These are phyloP conservation scores for Extremus antarcticus DNA, from an alignment of 495 filamentous ascomycete genomes.

Conservation along the genomic window DNA sequence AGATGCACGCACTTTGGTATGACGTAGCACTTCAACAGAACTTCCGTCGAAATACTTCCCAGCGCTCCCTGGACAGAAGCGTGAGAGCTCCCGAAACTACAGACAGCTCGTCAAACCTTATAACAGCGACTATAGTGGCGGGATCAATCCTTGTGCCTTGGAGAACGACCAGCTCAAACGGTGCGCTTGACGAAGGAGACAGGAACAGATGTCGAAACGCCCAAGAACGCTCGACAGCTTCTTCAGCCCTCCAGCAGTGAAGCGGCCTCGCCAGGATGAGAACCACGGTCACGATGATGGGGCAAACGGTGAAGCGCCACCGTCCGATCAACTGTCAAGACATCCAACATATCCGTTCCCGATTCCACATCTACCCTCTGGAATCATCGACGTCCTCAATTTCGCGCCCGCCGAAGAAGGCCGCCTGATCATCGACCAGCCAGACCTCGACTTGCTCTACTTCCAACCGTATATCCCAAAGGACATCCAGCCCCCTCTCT, in stretches of 20 bases:
- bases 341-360: slow-evolving; percentile 55
- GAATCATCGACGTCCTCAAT: slow-evolving; percentile 31
- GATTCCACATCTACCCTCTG: slow-evolving; percentile 42
- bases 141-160: too few species aligned
- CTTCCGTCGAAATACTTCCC: too few species aligned
- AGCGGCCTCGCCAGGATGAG: slow-evolving; percentile 20
- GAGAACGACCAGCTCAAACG: background rate
- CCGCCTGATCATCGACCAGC: slow-evolving; percentile 45
- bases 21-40: too few species aligned
- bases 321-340: slow-evolving; percentile 22
- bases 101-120: too few species aligned
- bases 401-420: slow-evolving; percentile 33
- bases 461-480: slow-evolving; percentile 54
- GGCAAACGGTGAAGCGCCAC: slow-evolving; percentile 2
- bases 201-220: slow-evolving; percentile 6
- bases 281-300: background rate
- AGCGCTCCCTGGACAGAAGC: too few species aligned
- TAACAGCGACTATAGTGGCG: too few species aligned
- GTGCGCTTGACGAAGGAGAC: background rate
- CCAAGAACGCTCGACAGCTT: slow-evolving; percentile 40
- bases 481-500: slow-evolving; percentile 43
- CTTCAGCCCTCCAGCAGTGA: slow-evolving; percentile 37
- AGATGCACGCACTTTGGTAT: too few species aligned
- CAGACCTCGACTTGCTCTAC: slow-evolving; percentile 55
- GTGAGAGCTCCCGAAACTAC: too few species aligned